Evolutionary conservation across 2,329 filamentous ascomycete genomes (phyloP), one percentile per base, ranked within the genome.

Genomic region (Aspergillus fructus): DNA sequence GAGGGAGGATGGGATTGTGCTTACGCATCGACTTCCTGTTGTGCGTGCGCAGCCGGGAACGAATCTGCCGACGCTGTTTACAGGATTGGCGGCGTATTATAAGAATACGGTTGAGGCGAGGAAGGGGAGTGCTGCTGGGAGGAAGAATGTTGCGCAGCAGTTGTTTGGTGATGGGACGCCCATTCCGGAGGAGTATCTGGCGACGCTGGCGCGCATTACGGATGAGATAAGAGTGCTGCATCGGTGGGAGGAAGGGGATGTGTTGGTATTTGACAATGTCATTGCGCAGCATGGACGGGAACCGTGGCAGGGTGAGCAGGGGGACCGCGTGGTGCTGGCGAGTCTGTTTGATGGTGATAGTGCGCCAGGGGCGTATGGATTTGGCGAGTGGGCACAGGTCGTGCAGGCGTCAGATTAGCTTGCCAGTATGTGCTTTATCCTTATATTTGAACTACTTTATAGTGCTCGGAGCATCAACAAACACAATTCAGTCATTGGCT

Each of bases 171-270:
- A 81, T 62, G 79, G 78, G 3, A 76, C 74, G 8, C 72, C 72
- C 1, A 81, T 81, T 43, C 78, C 78, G 0, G 76, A 79, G n/a
- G 69, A 72, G 61, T 79, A 78, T 59, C 65, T 81, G 11, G 72
- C 64, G 15, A 70, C 68, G 53, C 65, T 80, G 47, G 74, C 74
- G 0, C 68, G 74, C 59, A 78, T 81, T 39, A 81, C 79, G 12
- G 78, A 81, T 56, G 77, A 81, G 58, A 80, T 81, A 51, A 74
- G 78, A 4, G 78, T 82, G 17, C 62, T 81, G 52, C 79, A 81
- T 62, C 73, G 71, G 49, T 81, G 79, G 79, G 66, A 80, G 63
- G 66, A 67, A 12, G 78, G 78, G 0, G 79, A 81, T 67, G 76
- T 81, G 4, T 66, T 81, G 11, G 77, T 81, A 1, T 81, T 73